Evolutionary conservation across 768 basidiomycete genomes (phyloP), one percentile per base, ranked within the genome.

Genomic region (Auricularia sp.): DNA sequence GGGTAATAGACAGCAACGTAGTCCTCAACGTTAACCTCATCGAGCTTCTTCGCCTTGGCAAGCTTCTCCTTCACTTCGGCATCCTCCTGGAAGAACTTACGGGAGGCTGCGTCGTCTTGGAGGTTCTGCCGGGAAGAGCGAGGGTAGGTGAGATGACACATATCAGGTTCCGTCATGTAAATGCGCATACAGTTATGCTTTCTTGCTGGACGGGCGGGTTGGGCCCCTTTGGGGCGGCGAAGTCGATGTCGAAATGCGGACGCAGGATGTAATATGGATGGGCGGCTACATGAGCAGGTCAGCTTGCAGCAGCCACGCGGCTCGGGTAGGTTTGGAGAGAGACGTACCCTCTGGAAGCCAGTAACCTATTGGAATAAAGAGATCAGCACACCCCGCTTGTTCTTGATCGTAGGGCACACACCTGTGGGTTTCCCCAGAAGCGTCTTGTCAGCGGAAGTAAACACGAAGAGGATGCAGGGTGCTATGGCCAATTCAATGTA

Each of bases 1-100:
- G 88, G 81, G 70, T 89, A 90, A 75, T 88, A 91, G 64, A 93
- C 76, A 14, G 85, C 90, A 62, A 81, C 84, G 71, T 90, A 92
- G 68, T 88, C 84, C 36, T 78, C 72, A 3, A 74, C 75, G 59
- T 80, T 78, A 67, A 92, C 80, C 1, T 86, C 83, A 0, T 79
- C 74, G 58, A 92, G 76, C 73, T 79, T 83, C 75, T 86, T 84
- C 3, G 88, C 82, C 39, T 75, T 75, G 7, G 77, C 78, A 36
- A 88, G 70, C 68, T 87, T 84, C 16, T 73, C 68, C 67, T 80
- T 78, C n/a, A 77, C 77, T 54, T 84, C 83, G 3, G 74, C 75
- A 8, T 75, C 71, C 69, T 91, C 87, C 0, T 77, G 72, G 61
- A 87, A 73, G 78, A 91, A 91, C 60, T 81, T 80, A 51, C 77